Base-by-base conservation (phyloP, 805 yeast genomes). In the Yarrowia sp. region DNA sequence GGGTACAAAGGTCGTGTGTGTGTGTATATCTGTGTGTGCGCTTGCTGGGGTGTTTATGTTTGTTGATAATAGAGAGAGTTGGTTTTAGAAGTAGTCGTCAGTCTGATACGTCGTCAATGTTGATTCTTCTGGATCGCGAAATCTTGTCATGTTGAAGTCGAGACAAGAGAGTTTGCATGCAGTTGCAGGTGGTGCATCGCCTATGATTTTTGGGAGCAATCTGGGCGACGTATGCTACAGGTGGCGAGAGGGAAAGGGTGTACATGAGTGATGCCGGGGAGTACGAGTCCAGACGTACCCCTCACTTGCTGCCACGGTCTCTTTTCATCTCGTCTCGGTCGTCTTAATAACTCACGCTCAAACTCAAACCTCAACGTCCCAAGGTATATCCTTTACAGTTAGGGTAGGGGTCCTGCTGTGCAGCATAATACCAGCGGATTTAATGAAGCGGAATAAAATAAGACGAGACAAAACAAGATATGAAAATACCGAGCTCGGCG, bases 141-240 rank as follows among this genome's bases (percentile, higher is more conserved):
- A 47, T 47, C 53, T 47, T 47, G 53, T 47, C 53, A 47, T 47
- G 53, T 47, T 33, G 39, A 38, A 33, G 53, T 3, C 5, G 10
- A 7, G n/a, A 14, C 13, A 47, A 47, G 32, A 47, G 28, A 17
- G 53, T 47, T 47, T 17, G 31, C 7, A 32, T 47, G 53, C 53
- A 47, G 53, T 35, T 35, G 38, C 53, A 15, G 18, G n/a, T 9
- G 53, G 53, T 47, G 53, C 53, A 45, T 35, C 9, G n/a, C 22
- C 28, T 35, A 45, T 45, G 50, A 18, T 8, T 2, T n/a, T 45
- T 45, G 51, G 38, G 38, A 31, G 51, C 51, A 45, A 45, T 35
- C 13, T 9, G 38, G 38, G 38, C 38, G 38, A 22, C 4, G n/a
- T n/a, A 10, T 35, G 38, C 10, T 35, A 3, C 13, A 8, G 13